Conservation (phyloP, 306 rosid species). For the Styphnolobium japonicum region DNA sequence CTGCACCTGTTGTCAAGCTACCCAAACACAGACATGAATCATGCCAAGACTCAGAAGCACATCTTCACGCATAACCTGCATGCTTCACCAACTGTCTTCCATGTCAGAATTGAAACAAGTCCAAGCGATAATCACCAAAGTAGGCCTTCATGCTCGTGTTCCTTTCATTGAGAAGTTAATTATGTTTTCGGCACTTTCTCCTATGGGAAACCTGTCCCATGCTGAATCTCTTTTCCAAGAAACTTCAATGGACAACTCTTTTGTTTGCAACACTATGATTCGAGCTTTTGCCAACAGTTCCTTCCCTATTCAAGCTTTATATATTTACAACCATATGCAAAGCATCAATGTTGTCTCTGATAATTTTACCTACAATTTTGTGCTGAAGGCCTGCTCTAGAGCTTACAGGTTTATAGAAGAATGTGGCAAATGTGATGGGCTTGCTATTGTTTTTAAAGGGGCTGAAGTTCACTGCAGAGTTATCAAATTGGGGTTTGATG, state of each 20-base stretch:
- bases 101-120: slow-evolving; percentile 31
- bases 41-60: slow-evolving; percentile 15
- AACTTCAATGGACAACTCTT: slow-evolving; percentile 42
- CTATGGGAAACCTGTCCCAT: slow-evolving; percentile 44
- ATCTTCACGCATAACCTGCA: slow-evolving; percentile 8
- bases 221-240: slow-evolving; percentile 43
- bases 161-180: slow-evolving; percentile 32
- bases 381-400: slow-evolving; percentile 48
- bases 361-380: slow-evolving; percentile 44
- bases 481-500: slow-evolving; percentile 39
- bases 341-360: slow-evolving; percentile 19
- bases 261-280: slow-evolving; percentile 48
- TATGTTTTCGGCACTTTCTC: slow-evolving; percentile 35
- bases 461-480: slow-evolving; percentile 44
- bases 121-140: slow-evolving; percentile 40
- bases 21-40: slow-evolving; percentile 20
- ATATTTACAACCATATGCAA: slow-evolving; percentile 40
- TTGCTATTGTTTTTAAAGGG: slow-evolving; percentile 37
- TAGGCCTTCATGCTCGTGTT: slow-evolving; percentile 23
- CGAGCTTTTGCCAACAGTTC: slow-evolving; percentile 44
- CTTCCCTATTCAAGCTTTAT: slow-evolving; percentile 40
- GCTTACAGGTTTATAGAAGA: slow-evolving; percentile 23
- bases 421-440: not conserved
- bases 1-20: too few relatives aligned
- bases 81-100: slow-evolving; percentile 38